Conservation (phyloP, 1,139 yeast species). For the Debaryomycetaceae sp. region DNA sequence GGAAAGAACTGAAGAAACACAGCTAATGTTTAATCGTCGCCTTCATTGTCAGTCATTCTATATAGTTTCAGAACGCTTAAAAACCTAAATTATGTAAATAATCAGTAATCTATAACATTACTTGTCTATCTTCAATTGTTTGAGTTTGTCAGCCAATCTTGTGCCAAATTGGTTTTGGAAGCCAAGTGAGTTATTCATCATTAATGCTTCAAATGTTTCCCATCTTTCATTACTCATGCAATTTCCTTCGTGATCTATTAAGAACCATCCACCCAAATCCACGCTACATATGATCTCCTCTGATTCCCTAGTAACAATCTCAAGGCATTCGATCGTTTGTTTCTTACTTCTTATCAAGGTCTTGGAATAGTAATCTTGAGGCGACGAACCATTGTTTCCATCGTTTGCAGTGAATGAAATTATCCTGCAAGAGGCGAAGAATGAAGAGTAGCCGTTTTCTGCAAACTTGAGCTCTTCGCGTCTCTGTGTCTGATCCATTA, state of each 20-base stretch:
- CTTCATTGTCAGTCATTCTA: neutral
- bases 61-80: neutral
- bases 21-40: neutral
- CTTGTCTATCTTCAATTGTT: conserved; percentile 6
- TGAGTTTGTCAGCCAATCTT: conserved; percentile 21
- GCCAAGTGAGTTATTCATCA: conserved; percentile 33
- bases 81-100: conserved; percentile 2
- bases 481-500: neutral
- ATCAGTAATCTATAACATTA: conserved; percentile 1
- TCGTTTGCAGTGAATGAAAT: neutral
- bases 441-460: neutral
- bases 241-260: conserved; percentile 4
- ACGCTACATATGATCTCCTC: conserved; percentile 24
- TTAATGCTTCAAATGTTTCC: conserved; percentile 46
- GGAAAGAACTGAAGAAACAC: conserved; percentile 21
- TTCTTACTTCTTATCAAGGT: neutral
- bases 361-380: neutral
- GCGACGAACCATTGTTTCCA: neutral
- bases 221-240: conserved; percentile 10
- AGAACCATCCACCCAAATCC: conserved; percentile 33
- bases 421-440: neutral
- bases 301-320: conserved; percentile 17
- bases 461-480: neutral
- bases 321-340: neutral
- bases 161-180: conserved; percentile 32